Evolutionary conservation across 2,329 filamentous ascomycete species (phyloP).

Genomic region (Dryadomyces sulphureus): DNA sequence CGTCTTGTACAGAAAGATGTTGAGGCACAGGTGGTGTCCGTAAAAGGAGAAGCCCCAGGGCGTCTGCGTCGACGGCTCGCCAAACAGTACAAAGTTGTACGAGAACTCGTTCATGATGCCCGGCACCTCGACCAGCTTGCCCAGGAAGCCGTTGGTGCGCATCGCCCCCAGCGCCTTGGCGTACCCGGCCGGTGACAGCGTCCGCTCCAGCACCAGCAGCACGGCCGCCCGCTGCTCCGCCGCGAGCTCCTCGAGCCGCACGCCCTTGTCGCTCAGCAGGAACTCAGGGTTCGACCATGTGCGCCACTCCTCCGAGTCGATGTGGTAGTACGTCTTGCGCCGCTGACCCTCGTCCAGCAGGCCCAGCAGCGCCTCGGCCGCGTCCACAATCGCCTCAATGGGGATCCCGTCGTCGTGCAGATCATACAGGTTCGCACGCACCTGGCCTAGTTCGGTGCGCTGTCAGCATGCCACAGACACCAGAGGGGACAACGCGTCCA

Average conservation of each 20-base stretch:
- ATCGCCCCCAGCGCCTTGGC: conserved; percentile 53
- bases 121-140: conserved; percentile 46
- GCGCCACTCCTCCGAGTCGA: conserved; percentile 59
- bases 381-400: conserved; percentile 38
- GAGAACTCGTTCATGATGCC: conserved; percentile 58
- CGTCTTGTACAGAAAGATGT: conserved; percentile 47
- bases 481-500: neutral
- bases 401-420: conserved; percentile 50
- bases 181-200: conserved; percentile 57
- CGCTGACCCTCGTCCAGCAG: conserved; percentile 34
- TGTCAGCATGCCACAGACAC: neutral
- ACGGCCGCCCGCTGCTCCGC: conserved; percentile 29
- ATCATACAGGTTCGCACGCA: conserved; percentile 38
- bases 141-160: conserved; percentile 63
- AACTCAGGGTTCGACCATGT: conserved; percentile 62
- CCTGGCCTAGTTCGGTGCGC: conserved; percentile 22
- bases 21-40: conserved; percentile 65
- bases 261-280: conserved; percentile 50
- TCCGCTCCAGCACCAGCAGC: conserved; percentile 38
- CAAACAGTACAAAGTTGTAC: conserved; percentile 64
- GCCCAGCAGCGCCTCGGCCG: conserved; percentile 29
- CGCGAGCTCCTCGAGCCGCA: conserved; percentile 49
- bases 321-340: conserved; percentile 36
- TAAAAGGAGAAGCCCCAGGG: conserved; percentile 66
- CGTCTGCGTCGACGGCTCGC: conserved; percentile 34